Percentiles rank a stretch among this genome's conserved stretches.
Conservation (phyloP, 108 stramenopile genomes). For the Stephanodiscus triporus region DNA sequence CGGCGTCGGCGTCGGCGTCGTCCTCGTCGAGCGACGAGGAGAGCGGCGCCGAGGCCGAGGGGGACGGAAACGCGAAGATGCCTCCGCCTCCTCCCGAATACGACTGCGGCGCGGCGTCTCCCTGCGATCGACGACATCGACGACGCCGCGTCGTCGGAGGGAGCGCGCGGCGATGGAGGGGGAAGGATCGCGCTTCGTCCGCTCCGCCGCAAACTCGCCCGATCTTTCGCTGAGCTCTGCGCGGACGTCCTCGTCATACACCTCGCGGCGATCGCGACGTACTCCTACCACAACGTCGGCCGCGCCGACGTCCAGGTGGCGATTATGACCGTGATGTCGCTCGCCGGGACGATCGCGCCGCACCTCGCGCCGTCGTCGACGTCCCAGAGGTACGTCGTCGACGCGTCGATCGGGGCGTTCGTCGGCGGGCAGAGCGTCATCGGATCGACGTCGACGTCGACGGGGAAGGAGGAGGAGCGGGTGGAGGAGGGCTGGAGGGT, state of each 20-base stretch:
- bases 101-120: too few species aligned
- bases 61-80: too few species aligned
- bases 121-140: too few species aligned
- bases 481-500: not conserved
- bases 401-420: constrained; percentile 49
- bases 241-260: constrained; percentile 30
- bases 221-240: too few species aligned
- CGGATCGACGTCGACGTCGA: constrained; percentile 10
- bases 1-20: too few species aligned
- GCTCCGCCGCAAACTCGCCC: too few species aligned
- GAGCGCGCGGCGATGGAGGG: too few species aligned
- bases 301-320: constrained; percentile 51
- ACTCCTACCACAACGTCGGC: constrained; percentile 42
- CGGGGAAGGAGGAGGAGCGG: not conserved
- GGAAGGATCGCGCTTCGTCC: too few species aligned
- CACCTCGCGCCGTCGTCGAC: constrained; percentile 5
- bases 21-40: too few species aligned
- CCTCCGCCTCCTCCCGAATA: too few species aligned
- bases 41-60: too few species aligned
- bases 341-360: constrained; percentile 38
- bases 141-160: too few species aligned
- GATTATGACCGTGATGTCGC: constrained; percentile 54
- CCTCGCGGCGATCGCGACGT: constrained; percentile 37
- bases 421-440: constrained; percentile 63
- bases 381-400: constrained; percentile 6